Evolutionary conservation across 441 rosid species (phyloP), one percentile per base, ranked within the genome.

Genomic region (Mallotus japonicus): DNA sequence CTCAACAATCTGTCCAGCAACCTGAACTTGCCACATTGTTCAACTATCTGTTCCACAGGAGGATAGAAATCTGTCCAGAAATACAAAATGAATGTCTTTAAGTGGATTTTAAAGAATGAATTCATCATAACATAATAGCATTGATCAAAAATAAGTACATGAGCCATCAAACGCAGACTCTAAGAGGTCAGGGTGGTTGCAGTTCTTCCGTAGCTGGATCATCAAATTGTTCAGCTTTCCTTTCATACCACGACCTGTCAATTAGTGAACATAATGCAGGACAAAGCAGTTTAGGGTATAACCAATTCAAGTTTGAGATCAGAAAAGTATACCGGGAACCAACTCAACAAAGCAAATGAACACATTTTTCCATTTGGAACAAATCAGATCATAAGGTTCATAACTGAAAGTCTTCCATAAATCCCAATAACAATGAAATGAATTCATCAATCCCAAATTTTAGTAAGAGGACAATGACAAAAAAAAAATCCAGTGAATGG

Each of bases 131-230:
- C 24, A 67, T 15, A 20, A 67, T 51, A 9, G 61, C 8, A 72
- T 32, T 34, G 65, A 66, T 53, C 51, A 44, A 9, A 19, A 67
- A 40, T 51, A 74, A 61, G 79, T 89, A 93, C 99, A 83, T 83
- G 98, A 86, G 74, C 90, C 94, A 74, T 80, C 82, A 67, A 87
- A 82, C 53, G 85, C 91, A 4, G 95, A 89, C 78, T 81, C 88
- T 59, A 93, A 80, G 76, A 96, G 93, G 80, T 96, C 97, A 6
- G 99, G 99, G 82, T 96, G 99, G 86, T 93, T 90, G 95, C 98
- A 96, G 69, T 96, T 96, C 86, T 96, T 96, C 70, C 96, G 85
- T 22, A 96, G 97, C 80, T 95, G 99, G 74, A 90, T 0, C 84
- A 84, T 73, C 75, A 93, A 70, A 81, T 93, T 93, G 80, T 86